Percentiles rank a stretch among this genome's conserved stretches.
These are phyloP conservation scores for Colletotrichum falcatum DNA, from an alignment of 2,329 filamentous ascomycete genomes.

Conservation along the genomic window DNA sequence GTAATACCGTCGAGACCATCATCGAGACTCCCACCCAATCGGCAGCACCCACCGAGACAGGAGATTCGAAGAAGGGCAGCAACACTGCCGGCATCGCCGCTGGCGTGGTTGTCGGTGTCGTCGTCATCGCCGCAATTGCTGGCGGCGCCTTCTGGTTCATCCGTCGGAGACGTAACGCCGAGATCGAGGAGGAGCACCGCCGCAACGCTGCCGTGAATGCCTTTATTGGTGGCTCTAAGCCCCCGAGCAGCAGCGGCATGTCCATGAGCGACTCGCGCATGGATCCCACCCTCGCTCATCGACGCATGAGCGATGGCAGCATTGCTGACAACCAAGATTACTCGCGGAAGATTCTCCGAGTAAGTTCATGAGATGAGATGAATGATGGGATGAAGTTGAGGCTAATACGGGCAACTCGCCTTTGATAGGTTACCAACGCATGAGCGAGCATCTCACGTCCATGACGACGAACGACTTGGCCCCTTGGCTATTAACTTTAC, in stretches of 20 bases:
- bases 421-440: constrained; percentile 67
- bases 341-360: constrained; percentile 94
- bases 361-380: constrained; percentile 58
- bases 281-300: constrained; percentile 85
- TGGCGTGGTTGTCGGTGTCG: constrained; percentile 86
- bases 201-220: constrained; percentile 83
- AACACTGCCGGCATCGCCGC: constrained; percentile 88
- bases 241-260: constrained; percentile 71
- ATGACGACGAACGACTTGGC: constrained; percentile 53
- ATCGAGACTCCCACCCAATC: constrained; percentile 26
- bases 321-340: constrained; percentile 98
- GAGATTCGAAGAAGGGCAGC: constrained; percentile 49
- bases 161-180: constrained; percentile 79
- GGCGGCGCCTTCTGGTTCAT: constrained; percentile 80
- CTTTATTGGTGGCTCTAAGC: constrained; percentile 76
- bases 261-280: constrained; percentile 86
- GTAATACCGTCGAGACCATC: constrained; percentile 16
- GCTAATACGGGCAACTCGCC: neutral
- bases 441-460: constrained; percentile 52
- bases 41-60: constrained; percentile 36
- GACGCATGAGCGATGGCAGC: constrained; percentile 91
- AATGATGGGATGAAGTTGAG: neutral
- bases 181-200: constrained; percentile 86
- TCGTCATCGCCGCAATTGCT: constrained; percentile 73
- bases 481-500: constrained; percentile 45